Percentiles rank a stretch among this genome's conserved stretches.
phyloP scores from a whole-genome alignment of 2,329 filamentous ascomycete species.

The Claviceps lovelessii region DNA sequence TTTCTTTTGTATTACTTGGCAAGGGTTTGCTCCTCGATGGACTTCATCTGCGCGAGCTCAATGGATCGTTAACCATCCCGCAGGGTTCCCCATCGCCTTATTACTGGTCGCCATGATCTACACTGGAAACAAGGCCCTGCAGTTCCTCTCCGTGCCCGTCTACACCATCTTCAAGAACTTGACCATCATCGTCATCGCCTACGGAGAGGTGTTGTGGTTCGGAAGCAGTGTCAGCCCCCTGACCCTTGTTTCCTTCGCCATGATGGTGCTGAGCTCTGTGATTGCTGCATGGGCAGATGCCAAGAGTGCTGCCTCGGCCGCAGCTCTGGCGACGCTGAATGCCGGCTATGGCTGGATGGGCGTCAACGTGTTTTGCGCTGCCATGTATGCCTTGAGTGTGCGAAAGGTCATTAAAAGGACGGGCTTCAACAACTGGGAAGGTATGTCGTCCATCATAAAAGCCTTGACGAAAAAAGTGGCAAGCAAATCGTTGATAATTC shows the following conservation, averaged over 20 bases:
- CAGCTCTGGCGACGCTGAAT: slow-evolving; percentile 77
- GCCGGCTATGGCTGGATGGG: slow-evolving; percentile 96
- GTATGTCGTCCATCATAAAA: slow-evolving; percentile 34
- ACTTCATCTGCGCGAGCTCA: neutral
- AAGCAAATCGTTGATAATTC: slow-evolving; percentile 9
- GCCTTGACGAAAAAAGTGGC: neutral
- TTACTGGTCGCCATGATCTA: slow-evolving; percentile 99
- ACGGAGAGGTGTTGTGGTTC: slow-evolving; percentile 96
- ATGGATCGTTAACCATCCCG: neutral
- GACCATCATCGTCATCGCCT: slow-evolving; percentile 96
- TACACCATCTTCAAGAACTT: slow-evolving; percentile 99
- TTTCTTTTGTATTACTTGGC: no score
- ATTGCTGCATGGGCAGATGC: slow-evolving; percentile 96
- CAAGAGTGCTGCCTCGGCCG: slow-evolving; percentile 45
- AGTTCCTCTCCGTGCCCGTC: slow-evolving; percentile 92
- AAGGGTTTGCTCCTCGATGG: neutral
- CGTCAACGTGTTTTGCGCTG: slow-evolving; percentile 89
- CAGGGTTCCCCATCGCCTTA: slow-evolving; percentile 91
- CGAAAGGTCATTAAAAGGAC: slow-evolving; percentile 98
- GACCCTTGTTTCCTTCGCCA: slow-evolving; percentile 80
- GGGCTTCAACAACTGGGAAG: slow-evolving; percentile 99
- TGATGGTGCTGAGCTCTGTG: slow-evolving; percentile 92
- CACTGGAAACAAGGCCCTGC: slow-evolving; percentile 86
- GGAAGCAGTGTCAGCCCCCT: slow-evolving; percentile 84
- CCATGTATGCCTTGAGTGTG: slow-evolving; percentile 81